Evolutionary conservation across 306 rosid species (phyloP), one percentile per base, ranked within the genome.

Genomic region (Ammopiptanthus mongolicus): DNA sequence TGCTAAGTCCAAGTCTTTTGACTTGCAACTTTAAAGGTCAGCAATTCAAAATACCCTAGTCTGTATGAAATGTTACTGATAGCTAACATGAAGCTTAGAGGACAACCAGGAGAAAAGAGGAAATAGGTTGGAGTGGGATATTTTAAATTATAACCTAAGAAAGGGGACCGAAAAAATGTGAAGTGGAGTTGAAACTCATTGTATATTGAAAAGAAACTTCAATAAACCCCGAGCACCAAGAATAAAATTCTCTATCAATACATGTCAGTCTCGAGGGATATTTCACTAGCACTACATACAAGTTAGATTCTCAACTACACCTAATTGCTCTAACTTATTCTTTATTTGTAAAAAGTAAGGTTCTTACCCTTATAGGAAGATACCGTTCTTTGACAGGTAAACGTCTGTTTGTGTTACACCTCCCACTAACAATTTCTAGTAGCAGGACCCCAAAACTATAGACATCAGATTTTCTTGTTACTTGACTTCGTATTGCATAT

Each of bases 391-490:
- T 77, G 12, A 51, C 42, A 60, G 91, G 90, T 70, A 91, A 86
- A 48, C 80, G 78, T 65, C 79, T 83, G 70, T 86, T 88, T 71
- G 87, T 87, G 80, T 89, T 87, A 73, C 57, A 9, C 84, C 86
- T 86, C 70, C 97, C 97, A 62, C 89, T 84, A 62, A 91, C 88
- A 69, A 91, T 89, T 80, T 91, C 97, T 37, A 91, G 44, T 48
- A 89, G 74, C 46, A 91, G 74, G 75, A 91, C 87, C 39, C 97
- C 97, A 75, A 91, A 91, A 80, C 97, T 88, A 56, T 91, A 91
- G 41, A 87, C 78, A 81, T 89, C 95, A 8, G 92, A 76, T 84
- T 84, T 89, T 83, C 95, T 89, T 19, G 97, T 91, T 55, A 90
- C 96, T 78, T 87, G 97, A 71, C 84, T 87, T 79, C 89, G 87